Base-by-base conservation (phyloP, 768 basidiomycete species). In the Boletus sp. region DNA sequence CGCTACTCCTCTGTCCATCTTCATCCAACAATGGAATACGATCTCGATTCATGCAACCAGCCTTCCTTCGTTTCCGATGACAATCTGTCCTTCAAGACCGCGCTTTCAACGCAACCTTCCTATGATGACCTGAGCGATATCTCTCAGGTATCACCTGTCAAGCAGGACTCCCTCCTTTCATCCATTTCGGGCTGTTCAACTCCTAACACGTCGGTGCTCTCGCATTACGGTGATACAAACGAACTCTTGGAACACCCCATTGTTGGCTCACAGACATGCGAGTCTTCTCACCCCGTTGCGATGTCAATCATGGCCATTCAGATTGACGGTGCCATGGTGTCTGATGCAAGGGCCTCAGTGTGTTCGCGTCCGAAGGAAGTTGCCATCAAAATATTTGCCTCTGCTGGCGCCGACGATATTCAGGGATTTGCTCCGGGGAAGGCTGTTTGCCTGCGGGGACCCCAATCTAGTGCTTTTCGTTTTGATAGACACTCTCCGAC, bases 61-160 rank as follows among this genome's bases (percentile, higher is more conserved):
- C 32, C 47, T 46, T 67, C 54, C 29, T 65, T 54, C 40, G 33
- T 53, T 47, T 65, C 68, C 17, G 60, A 64, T 4, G 64, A 67
- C 32, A 56, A 63, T 29, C 6, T 57, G 12, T 67, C 68, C 32
- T 66, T 64, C 49, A 56, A 46, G 36, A 64, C 66, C 4, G 67
- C 70, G 3, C 70, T 70, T 42, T 66, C 68, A 30, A 52, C 57
- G 20, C 66, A 64, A 42, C 54, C 57, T 50, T 70, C 70, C 5
- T 52, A 46, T 30, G 67, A 64, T 5, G 37, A 60, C 49, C 45
- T 66, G 47, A 62, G 57, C 29, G 56, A 69, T 50, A 50, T 50
- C 14, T 63, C 59, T 24, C 56, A 41, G 46, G 41, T 50, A 28
- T 70, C 71, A 7, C 45, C 52, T 10, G 12, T 50, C 51, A 60